Base-by-base conservation (phyloP, 1,284 basidiomycete genomes). In the Ceratobasidium theobromae region DNA sequence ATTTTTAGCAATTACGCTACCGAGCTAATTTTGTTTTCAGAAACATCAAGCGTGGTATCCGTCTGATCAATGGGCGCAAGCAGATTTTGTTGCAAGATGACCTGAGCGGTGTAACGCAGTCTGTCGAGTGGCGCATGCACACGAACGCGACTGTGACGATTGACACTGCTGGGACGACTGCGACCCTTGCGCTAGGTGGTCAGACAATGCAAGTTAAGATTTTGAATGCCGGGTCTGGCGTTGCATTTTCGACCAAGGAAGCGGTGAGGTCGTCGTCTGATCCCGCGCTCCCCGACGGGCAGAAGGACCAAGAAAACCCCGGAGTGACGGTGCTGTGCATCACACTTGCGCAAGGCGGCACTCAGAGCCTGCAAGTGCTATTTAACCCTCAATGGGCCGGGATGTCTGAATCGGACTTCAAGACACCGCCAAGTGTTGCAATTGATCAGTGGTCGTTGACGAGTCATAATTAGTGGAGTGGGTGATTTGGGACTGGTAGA, bases 71-170 rank as follows among this genome's bases (percentile, higher is more conserved):
- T 77, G 82, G 81, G 45, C 87, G 97, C 67, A 85, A 84, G 70
- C 97, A 98, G 77, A 85, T 98, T n/a, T 85, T 99, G 5, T 76
- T 95, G 43, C 93, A 93, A 76, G 93, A 95, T 77, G 93, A 96
- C 73, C 86, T 95, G 74, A 81, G 77, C 18, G 79, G 86, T 1
- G 76, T 80, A 27, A 79, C 76, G 25, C 69, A 70, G 18, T 73
- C 81, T 25, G 78, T 95, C 66, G 83, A 89, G 81, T 98, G 96
- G 96, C 86, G 95, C 53, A 92, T 95, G 81, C 95, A 99, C 77
- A 98, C 97, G 69, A 99, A 96, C 74, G 89, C 87, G 40, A 86
- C 86, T 4, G 77, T 87, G 23, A 66, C 68, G 12, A 72, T 85
- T 60, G 72, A 78, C 68, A 87, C 86, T 1, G 87, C 87, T 67